Conservation (phyloP, 208 protist genomes). For the Crithidia thermophila region DNA sequence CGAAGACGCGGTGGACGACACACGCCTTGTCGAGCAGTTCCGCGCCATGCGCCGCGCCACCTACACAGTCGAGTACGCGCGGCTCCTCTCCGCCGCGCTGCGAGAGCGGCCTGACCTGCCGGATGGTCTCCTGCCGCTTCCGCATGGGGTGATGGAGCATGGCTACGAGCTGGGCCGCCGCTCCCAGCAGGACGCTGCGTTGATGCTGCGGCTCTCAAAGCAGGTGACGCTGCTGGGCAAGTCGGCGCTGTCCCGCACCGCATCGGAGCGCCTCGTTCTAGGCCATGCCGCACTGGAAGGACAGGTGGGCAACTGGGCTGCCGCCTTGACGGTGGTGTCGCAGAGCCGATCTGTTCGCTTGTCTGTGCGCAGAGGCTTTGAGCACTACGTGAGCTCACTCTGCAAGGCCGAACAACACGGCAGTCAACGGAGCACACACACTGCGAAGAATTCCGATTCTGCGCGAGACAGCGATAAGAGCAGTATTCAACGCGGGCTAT, state of each 20-base stretch:
- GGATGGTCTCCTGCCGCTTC: conserved; percentile 62
- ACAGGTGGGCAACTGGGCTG: conserved; percentile 39
- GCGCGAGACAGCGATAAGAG: too few relatives aligned
- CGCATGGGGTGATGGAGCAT: conserved; percentile 44
- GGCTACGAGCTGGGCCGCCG: conserved; percentile 45
- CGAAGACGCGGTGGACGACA: conserved; percentile 36
- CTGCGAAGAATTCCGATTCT: too few relatives aligned
- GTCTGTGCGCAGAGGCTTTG: conserved; percentile 45
- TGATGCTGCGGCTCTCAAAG: conserved; percentile 52
- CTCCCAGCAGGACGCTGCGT: conserved; percentile 25
- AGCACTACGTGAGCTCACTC: conserved; percentile 20
- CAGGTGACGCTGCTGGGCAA: conserved; percentile 46
- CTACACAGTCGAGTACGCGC: conserved; percentile 57
- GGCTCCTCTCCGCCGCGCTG: conserved; percentile 48
- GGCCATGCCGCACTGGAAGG: conserved; percentile 46
- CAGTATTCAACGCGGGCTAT: too few relatives aligned
- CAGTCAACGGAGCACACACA: not conserved
- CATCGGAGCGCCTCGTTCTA: conserved; percentile 54
- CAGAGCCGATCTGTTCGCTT: conserved; percentile 46
- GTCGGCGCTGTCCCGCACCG: conserved; percentile 19
- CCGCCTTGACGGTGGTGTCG: conserved; percentile 48
- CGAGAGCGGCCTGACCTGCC: conserved; percentile 50
- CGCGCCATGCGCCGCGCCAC: conserved; percentile 22
- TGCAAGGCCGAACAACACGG: not conserved
- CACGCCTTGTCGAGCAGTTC: conserved; percentile 34